These are phyloP conservation scores for Russula ochroleuca DNA, from an alignment of 768 basidiomycete species.

Conservation along the genomic window DNA sequence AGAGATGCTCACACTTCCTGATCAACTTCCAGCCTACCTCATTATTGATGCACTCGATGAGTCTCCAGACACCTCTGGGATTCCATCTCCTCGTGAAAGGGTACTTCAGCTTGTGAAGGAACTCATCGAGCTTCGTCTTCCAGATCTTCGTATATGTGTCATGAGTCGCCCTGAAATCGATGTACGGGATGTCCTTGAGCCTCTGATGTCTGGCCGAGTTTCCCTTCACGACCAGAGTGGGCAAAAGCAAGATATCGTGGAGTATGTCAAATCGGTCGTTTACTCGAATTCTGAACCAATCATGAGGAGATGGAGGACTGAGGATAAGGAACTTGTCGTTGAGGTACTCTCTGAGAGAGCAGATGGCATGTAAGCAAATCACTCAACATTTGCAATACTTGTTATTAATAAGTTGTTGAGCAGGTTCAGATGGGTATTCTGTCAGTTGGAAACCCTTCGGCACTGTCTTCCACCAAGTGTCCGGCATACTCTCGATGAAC, in stretches of 20 bases:
- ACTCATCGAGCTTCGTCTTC: background rate
- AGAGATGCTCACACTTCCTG: too few species aligned
- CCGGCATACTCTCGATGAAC: too few species aligned
- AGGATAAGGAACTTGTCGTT: too few species aligned
- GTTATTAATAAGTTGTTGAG: background rate
- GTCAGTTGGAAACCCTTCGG: background rate
- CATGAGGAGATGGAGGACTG: too few species aligned
- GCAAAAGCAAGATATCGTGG: background rate
- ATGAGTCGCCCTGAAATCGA: background rate
- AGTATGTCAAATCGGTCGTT: background rate
- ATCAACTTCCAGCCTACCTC: background rate
- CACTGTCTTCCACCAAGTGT: too few species aligned
- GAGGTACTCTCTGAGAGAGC: too few species aligned
- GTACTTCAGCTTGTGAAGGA: too few species aligned
- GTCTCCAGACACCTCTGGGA: too few species aligned
- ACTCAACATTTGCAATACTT: background rate
- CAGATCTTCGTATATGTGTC: background rate
- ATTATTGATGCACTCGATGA: background rate
- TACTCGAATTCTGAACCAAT: background rate
- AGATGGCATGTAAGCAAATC: background rate
- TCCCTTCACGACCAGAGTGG: background rate
- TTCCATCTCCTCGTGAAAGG: too few species aligned
- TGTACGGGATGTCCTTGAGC: background rate
- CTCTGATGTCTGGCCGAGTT: background rate
- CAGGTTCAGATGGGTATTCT: background rate